Evolutionary conservation across 2,329 filamentous ascomycete genomes (phyloP).

Genomic region (Coniochaeta ligniaria): DNA sequence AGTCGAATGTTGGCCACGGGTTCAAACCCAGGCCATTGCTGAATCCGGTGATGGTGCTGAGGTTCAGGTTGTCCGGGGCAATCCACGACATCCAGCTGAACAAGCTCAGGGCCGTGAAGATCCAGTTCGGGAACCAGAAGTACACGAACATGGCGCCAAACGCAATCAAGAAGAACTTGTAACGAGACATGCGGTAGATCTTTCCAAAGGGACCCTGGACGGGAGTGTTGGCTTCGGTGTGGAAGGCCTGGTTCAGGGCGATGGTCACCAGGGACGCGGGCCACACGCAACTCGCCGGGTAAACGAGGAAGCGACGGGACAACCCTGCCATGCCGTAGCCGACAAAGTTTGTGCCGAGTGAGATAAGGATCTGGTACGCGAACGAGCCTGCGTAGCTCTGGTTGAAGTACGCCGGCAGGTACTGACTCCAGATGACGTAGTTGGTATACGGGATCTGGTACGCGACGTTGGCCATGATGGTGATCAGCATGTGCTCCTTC

Average conservation of each 20-base stretch:
- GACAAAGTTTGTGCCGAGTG: slow-evolving; percentile 44
- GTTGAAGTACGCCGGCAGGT: slow-evolving; percentile 40
- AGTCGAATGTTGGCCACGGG: slow-evolving; percentile 43
- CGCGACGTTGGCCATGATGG: slow-evolving; percentile 50
- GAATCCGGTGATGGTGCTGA: slow-evolving; percentile 23
- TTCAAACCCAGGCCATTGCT: slow-evolving; percentile 31
- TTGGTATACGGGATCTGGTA: slow-evolving; percentile 39
- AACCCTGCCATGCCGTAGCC: slow-evolving; percentile 49
- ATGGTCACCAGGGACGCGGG: slow-evolving; percentile 38
- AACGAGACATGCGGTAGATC: slow-evolving; percentile 32
- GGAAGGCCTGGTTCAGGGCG: slow-evolving; percentile 39
- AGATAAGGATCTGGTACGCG: slow-evolving; percentile 42
- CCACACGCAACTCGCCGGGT: slow-evolving; percentile 45
- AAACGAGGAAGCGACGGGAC: slow-evolving; percentile 41
- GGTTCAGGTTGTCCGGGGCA: slow-evolving; percentile 28
- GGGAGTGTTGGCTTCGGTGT: slow-evolving; percentile 29
- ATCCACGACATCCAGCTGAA: slow-evolving; percentile 52
- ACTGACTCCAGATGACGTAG: slow-evolving; percentile 43
- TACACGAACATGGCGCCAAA: slow-evolving; percentile 41
- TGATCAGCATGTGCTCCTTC: slow-evolving; percentile 54
- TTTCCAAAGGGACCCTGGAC: slow-evolving; percentile 31
- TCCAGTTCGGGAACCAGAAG: slow-evolving; percentile 43
- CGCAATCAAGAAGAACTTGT: slow-evolving; percentile 35
- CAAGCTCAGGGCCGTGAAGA: slow-evolving; percentile 35
- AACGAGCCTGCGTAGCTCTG: slow-evolving; percentile 39